A percentile compares a stretch with the other conserved stretches of the same genome.
phyloP scores from a whole-genome alignment of 176 grass and related monocot species.

The Cocos nucifera region DNA sequence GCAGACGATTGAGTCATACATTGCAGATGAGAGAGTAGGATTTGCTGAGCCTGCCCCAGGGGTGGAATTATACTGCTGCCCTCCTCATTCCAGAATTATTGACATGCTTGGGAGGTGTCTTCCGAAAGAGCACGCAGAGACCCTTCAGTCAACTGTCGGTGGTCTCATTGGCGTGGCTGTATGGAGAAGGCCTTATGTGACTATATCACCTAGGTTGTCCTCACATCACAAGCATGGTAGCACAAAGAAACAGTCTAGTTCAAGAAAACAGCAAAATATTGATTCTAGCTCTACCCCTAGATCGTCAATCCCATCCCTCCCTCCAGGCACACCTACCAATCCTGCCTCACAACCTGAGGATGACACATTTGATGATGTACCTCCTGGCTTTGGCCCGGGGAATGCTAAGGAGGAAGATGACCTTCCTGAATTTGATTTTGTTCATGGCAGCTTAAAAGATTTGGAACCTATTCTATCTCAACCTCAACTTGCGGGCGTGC shows the following conservation, averaged over 20 bases:
- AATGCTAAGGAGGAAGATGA: constrained; percentile 42
- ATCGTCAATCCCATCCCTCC: constrained; percentile 14
- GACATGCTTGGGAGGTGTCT: constrained; percentile 37
- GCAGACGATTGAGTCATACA: constrained; percentile 52
- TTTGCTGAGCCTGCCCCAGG: constrained; percentile 38
- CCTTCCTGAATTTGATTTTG: constrained; percentile 45
- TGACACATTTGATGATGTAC: constrained; percentile 29
- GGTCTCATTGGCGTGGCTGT: constrained; percentile 47
- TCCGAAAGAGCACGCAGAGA: constrained; percentile 35
- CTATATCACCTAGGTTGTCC: constrained; percentile 21
- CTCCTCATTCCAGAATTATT: constrained; percentile 33
- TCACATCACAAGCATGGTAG: constrained; percentile 31
- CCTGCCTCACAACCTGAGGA: constrained; percentile 10
- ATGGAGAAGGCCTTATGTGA: constrained; percentile 36
- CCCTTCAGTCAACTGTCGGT: constrained; percentile 8
- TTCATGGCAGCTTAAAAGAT: constrained; percentile 7
- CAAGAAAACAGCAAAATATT: constrained; percentile 40
- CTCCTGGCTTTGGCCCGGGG: constrained; percentile 32
- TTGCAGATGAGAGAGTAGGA: constrained; percentile 50
- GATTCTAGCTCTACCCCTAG: constrained; percentile 17
- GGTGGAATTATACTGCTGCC: constrained; percentile 62
- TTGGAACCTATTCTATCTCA: constrained; percentile 1
- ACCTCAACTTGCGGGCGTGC: not conserved
- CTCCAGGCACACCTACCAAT: constrained; percentile 13
- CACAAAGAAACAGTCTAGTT: constrained; percentile 19